These are phyloP conservation scores for Piper betle DNA, from an alignment of 164 flowering plant genomes.

Conservation along the genomic window DNA sequence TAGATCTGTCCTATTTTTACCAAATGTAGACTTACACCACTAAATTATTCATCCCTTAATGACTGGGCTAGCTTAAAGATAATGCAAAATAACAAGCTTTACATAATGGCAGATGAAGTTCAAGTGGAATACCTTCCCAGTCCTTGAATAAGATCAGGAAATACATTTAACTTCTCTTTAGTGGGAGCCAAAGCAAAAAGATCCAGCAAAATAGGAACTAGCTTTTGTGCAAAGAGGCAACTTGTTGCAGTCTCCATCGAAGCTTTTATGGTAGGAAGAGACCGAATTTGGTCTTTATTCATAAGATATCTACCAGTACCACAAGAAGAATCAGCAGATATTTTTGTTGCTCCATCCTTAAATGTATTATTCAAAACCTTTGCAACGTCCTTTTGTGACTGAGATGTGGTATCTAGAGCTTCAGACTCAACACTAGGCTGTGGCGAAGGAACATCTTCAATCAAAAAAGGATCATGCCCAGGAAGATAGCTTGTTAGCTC, in stretches of 20 bases:
- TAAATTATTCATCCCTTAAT: too few species aligned
- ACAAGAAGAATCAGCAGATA: slow-evolving; percentile 20
- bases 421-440: slow-evolving; percentile 19
- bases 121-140: slow-evolving; percentile 60
- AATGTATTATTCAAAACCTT: slow-evolving; percentile 3
- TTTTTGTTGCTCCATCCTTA: slow-evolving; percentile 14
- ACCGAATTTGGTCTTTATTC: slow-evolving; percentile 14
- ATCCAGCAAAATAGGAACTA: slow-evolving; percentile 66
- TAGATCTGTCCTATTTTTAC: too few species aligned
- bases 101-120: not conserved
- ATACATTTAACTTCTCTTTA: slow-evolving; percentile 44
- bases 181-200: slow-evolving; percentile 58
- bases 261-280: slow-evolving; percentile 12
- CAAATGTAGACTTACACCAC: too few species aligned
- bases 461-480: slow-evolving; percentile 26
- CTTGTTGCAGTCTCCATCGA: slow-evolving; percentile 15
- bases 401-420: slow-evolving; percentile 5
- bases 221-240: slow-evolving; percentile 64
- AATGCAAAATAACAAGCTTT: not conserved
- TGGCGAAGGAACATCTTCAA: slow-evolving; percentile 23
- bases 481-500: slow-evolving; percentile 69
- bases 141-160: slow-evolving; percentile 65
- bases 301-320: slow-evolving; percentile 21
- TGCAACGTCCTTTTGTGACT: slow-evolving; percentile 1
- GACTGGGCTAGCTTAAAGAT: not conserved